Base-by-base conservation (phyloP, 495 filamentous ascomycete genomes). In the Xylaria sp. region DNA sequence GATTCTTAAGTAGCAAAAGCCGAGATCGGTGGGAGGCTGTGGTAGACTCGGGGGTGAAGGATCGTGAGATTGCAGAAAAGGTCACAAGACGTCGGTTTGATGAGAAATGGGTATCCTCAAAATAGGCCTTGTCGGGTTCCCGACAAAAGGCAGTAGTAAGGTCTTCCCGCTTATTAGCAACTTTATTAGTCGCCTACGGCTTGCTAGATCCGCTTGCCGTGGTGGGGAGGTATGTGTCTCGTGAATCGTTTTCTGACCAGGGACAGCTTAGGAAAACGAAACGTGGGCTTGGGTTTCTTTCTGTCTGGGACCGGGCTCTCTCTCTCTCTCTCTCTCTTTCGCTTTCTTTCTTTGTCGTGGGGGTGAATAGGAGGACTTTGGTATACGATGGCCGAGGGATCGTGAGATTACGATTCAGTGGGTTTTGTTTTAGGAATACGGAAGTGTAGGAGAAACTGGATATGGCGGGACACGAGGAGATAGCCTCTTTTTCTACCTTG, bases 131-230 rank as follows among this genome's bases (percentile, higher is more conserved):
- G 58, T 64, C 59, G 48, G 55, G 40, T 48, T 61, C 53, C 66
- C 66, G 53, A 33, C 66, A 61, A 46, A 61, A 46, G 40, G 21
- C 19, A 55, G 52, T 55, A 55, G 44, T 37, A 15, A 53, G 48
- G 64, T 55, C 48, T 53, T 55, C 31, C 64, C 48, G 53, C 53
- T 68, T 68, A 68, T 68, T 71, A 57, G 61, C 61, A 57, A 31
- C 58, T 19, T 37, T 65, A 46, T 53, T 65, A 66, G 69, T 71
- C 61, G 61, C 59, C 59, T 65, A 66, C 69, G 69, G 69, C 24
- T 71, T 48, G 59, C 46, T 40, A 71, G 69, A 66, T 71, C 69
- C 69, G 69, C 69, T 71, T 71, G 61, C 69, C 69, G 69, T 58
- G 61, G 61, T 66, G 61, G 69, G 61, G 69, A 50, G 61, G 21